phyloP scores from a whole-genome alignment of 2,329 filamentous ascomycete species.

The Davidsoniella neocaledoniae region DNA sequence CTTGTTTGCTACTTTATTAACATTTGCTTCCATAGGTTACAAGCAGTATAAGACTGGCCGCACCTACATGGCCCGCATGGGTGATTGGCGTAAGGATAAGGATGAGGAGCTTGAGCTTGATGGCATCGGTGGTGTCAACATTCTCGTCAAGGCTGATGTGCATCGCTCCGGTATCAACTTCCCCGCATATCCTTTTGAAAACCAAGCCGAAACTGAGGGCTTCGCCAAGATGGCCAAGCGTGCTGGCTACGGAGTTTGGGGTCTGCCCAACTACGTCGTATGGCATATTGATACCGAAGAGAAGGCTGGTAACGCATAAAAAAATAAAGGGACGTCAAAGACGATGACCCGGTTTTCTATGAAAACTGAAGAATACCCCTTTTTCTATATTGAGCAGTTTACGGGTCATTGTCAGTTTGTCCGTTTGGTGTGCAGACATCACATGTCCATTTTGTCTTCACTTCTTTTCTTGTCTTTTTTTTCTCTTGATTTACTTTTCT shows the following conservation, averaged over 20 bases:
- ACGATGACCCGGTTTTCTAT: not conserved
- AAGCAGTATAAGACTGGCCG: constrained; percentile 84
- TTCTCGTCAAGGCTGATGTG: constrained; percentile 93
- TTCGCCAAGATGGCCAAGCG: constrained; percentile 98
- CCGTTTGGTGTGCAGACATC: too few relatives aligned
- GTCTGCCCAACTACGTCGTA: constrained; percentile 91
- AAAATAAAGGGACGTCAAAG: not conserved
- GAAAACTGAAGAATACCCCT: too few relatives aligned
- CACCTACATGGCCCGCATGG: constrained; percentile 77
- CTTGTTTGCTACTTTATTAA: not conserved
- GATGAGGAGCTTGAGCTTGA: constrained; percentile 86
- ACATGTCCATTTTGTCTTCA: not conserved
- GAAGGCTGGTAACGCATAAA: constrained; percentile 61
- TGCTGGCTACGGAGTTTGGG: constrained; percentile 81
- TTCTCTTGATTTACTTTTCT: not conserved
- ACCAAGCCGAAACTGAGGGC: constrained; percentile 96
- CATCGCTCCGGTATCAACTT: constrained; percentile 98
- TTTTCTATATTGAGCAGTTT: not conserved
- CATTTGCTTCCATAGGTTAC: constrained; percentile 45
- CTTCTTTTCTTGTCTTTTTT: not conserved
- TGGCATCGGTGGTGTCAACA: constrained; percentile 92
- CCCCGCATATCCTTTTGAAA: constrained; percentile 90
- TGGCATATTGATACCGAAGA: constrained; percentile 98
- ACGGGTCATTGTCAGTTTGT: not conserved
- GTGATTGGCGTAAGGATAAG: constrained; percentile 82